Evolutionary conservation across 148 eudicot species (phyloP).

Genomic region (Rhododendron williamsianum): DNA sequence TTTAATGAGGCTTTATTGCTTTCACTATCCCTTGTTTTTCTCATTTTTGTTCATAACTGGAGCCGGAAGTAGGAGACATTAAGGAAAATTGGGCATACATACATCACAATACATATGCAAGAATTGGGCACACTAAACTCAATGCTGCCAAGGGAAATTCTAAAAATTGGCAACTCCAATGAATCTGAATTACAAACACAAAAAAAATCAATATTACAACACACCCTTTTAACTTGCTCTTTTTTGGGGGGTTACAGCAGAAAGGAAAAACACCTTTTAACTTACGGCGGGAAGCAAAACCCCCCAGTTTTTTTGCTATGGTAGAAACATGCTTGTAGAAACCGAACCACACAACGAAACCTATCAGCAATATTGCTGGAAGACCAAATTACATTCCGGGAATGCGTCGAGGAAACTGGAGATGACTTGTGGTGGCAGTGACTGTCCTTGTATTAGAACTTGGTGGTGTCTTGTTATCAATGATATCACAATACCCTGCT

Average conservation of each 20-base stretch:
- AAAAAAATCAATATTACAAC: neutral
- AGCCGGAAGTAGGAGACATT: neutral
- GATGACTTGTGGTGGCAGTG: conserved; percentile 36
- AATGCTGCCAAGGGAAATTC: neutral
- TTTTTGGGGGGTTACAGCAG: no score
- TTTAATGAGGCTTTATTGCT: neutral
- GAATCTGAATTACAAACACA: neutral
- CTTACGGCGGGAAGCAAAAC: neutral
- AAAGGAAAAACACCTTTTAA: neutral
- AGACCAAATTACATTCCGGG: conserved; percentile 43
- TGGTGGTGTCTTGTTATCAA: conserved; percentile 45
- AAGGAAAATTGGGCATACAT: no score
- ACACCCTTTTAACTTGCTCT: no score
- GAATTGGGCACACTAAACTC: neutral
- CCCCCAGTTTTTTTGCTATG: neutral
- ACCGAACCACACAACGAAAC: neutral
- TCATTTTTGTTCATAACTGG: neutral
- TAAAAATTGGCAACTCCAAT: neutral
- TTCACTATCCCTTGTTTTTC: neutral
- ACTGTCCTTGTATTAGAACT: conserved; percentile 32
- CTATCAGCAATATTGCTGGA: conserved; percentile 22
- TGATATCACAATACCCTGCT: conserved; percentile 28
- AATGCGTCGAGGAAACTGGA: conserved; percentile 39
- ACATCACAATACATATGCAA: neutral
- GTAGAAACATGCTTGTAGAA: neutral